Base-by-base conservation (phyloP, 1,139 yeast genomes). In the Sugiyamaella japonica region DNA sequence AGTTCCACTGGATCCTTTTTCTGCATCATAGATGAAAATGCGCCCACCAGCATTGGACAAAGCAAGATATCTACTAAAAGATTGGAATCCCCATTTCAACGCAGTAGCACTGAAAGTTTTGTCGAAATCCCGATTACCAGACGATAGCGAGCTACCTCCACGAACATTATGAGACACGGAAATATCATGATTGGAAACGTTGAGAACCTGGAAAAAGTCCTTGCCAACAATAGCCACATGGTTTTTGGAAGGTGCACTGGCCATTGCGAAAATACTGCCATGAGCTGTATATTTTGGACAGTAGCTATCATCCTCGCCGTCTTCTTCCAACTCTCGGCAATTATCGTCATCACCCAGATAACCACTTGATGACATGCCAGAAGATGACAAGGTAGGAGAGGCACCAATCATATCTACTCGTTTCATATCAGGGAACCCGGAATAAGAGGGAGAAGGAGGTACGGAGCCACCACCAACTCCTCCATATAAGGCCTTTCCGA, bases 11-110 rank as follows among this genome's bases (percentile, higher is more conserved):
- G 51, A 77, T 66, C 31, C 78, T 74, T 51, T 69, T 64, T 70
- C 57, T 65, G 76, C 66, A 57, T 80, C 74, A 68, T 79, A 75
- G 58, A 83, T 67, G 61, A 77, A 70, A 58, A 83, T 73, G 25
- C 58, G 54, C 2, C 71, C 72, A 7, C 66, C 66, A 4, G 69
- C 59, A 3, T 66, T 67, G 6, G 70, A 61, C 34, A 69, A 52
- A 1, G 71, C 72, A n/a, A 69, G 56, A 36, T 59, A 59, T 36
- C 59, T 58, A 28, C 59, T 55, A 42, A 55, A 63, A 16, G 64
- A 54, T 16, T 61, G 65, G 9, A 57, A 54, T 8, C 76, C 76
- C 77, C 77, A 73, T 45, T 68, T 66, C 42, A 73, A 61, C 13
- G 70, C 66, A 0, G 73, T 68, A 2, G 71, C 73, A n/a, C 67